phyloP scores from a whole-genome alignment of 2,329 filamentous ascomycete species.

The Sphaerulina vaccinii region DNA sequence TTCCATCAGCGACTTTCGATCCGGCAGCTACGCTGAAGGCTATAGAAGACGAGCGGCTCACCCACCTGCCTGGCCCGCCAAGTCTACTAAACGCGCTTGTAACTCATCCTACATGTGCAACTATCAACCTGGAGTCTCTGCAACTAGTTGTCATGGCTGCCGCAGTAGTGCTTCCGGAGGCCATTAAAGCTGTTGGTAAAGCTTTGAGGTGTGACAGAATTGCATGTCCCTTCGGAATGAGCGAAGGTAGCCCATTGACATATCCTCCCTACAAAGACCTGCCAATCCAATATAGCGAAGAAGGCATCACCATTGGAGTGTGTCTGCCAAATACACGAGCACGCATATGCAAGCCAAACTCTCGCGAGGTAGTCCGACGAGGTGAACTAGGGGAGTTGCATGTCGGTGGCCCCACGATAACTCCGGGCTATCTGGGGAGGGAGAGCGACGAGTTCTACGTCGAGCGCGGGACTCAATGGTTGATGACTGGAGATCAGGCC shows the following conservation, averaged over 20 bases:
- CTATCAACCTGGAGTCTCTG: not conserved
- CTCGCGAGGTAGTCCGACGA: not conserved
- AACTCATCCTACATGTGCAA: not conserved
- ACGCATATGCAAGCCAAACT: not conserved
- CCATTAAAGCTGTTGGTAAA: not conserved
- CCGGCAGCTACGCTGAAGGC: not conserved
- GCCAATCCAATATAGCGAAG: not conserved
- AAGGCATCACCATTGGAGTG: not conserved
- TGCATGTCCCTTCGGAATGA: not conserved
- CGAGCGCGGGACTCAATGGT: not conserved
- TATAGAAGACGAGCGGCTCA: not conserved
- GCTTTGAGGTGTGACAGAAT: not conserved
- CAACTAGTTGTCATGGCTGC: not conserved
- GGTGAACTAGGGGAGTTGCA: not conserved
- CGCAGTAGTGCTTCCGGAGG: not conserved
- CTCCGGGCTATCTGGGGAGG: not conserved
- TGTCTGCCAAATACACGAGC: not conserved
- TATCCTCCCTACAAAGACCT: not conserved
- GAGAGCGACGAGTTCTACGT: not conserved
- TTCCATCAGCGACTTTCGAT: not conserved
- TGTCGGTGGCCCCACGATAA: not conserved
- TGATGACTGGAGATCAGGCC: constrained; percentile 1
- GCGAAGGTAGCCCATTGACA: not conserved
- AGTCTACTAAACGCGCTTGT: not conserved
- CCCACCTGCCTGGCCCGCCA: not conserved